A percentile compares a stretch with the other conserved stretches of the same genome.
Conservation (phyloP, 345 rosid species). For the Eucalyptus rudis region DNA sequence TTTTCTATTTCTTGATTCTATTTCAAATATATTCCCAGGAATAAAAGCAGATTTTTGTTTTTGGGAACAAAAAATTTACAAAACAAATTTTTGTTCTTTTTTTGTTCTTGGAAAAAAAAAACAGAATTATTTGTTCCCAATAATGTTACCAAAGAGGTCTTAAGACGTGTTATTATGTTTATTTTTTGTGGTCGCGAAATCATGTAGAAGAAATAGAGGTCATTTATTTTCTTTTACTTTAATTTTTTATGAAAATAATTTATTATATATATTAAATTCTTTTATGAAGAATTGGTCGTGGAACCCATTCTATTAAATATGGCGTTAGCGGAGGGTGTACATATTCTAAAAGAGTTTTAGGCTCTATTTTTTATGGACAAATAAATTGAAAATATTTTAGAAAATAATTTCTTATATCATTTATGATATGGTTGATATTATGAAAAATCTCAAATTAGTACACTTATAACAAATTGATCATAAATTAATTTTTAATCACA, state of each 20-base stretch:
- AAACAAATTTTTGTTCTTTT: too few relatives aligned
- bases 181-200: not conserved
- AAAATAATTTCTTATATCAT: not conserved
- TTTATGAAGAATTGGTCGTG: not conserved
- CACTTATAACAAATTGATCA: too few relatives aligned
- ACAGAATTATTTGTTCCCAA: too few relatives aligned
- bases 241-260: not conserved
- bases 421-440: not conserved
- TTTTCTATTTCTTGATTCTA: too few relatives aligned
- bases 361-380: not conserved
- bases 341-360: not conserved
- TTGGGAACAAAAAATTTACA: too few relatives aligned
- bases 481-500: too few relatives aligned
- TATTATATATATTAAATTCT: too few relatives aligned
- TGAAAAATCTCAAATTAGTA: too few relatives aligned
- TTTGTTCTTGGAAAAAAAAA: too few relatives aligned
- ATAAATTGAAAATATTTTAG: not conserved
- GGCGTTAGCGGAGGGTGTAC: not conserved
- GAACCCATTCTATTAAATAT: not conserved
- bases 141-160: too few relatives aligned
- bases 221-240: not conserved
- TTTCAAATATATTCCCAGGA: accelerated
- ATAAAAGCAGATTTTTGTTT: too few relatives aligned
- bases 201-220: not conserved
- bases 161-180: not conserved